Evolutionary conservation across 2,329 filamentous ascomycete genomes (phyloP), one percentile per base, ranked within the genome.

Genomic region (Aspergillus tubingensis): DNA sequence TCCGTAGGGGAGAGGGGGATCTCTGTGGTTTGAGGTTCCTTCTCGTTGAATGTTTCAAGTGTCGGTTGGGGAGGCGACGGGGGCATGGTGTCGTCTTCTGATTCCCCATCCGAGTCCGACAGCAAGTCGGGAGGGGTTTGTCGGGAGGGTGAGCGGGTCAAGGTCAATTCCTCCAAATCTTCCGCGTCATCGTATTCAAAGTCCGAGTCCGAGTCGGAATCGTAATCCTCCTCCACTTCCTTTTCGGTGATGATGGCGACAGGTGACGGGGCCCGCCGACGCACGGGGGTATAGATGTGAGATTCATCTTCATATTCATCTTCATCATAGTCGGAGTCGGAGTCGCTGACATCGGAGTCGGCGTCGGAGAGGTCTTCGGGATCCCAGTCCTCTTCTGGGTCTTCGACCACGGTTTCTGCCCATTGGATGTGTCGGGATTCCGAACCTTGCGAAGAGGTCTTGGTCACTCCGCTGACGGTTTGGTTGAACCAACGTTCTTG

Each of bases 401-500:
- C 88, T 77, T 93, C 90, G 62, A 85, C 83, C 65, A 93, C 85
- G 58, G 86, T 83, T 76, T 96, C 91, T 72, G 91, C 91, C 91
- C 92, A 96, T 83, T 94, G 90, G 69, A 96, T 87, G 80, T 91
- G 91, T 76, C 85, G 86, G 64, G 81, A 75, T 68, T 91, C 85
- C 68, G 89, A 83, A 62, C 80, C 71, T 10, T 61, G 62, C 7
- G 70, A 36, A 5, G 32, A 66, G 57, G 75, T 79, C 69, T 79
- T 84, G 74, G 83, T 83, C 68, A 90, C 90, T 72, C 89, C 90
- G 76, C 86, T 88, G 79, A 97, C 91, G 64, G 92, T 95, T 78
- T 92, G 90, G 86, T 97, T 96, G 88, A 97, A 98, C 93, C 93
- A 97, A 68, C 87, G 89, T 80, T 98, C 94, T 80, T 98, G 95